These are phyloP conservation scores for Claviceps sp. DNA, from an alignment of 2,329 filamentous ascomycete genomes.

Conservation along the genomic window DNA sequence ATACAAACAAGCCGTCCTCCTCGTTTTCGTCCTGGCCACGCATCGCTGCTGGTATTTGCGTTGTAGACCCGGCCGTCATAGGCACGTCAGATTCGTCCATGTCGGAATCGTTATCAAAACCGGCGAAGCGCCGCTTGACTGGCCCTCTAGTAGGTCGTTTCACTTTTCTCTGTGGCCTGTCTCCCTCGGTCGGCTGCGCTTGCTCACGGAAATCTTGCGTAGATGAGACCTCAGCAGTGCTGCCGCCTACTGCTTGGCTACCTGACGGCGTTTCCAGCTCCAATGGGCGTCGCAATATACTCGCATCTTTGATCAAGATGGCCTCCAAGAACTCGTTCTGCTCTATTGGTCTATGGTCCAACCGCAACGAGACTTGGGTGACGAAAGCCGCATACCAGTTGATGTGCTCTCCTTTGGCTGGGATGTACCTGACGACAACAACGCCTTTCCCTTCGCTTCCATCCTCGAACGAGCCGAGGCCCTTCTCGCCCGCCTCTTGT, in stretches of 20 bases:
- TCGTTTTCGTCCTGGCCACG: conserved; percentile 12
- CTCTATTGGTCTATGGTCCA: conserved; percentile 73
- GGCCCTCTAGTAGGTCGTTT: conserved; percentile 23
- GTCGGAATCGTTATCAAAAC: conserved; percentile 45
- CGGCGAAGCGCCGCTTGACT: conserved; percentile 51
- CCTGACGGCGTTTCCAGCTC: conserved; percentile 28
- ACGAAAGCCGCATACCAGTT: conserved; percentile 61
- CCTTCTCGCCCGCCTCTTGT: conserved; percentile 60
- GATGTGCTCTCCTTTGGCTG: conserved; percentile 38
- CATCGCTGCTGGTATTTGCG: conserved; percentile 2
- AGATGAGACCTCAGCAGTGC: not conserved
- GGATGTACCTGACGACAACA: conserved; percentile 61
- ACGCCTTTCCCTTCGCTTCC: conserved; percentile 56
- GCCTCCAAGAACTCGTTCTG: conserved; percentile 88
- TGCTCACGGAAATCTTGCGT: conserved; percentile 1
- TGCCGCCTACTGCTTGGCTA: conserved; percentile 9
- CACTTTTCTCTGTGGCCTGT: not conserved
- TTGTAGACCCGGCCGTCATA: conserved; percentile 4
- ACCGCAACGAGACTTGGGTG: conserved; percentile 51
- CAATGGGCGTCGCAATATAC: conserved; percentile 54
- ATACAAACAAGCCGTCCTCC: conserved; percentile 42
- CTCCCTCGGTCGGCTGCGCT: conserved; percentile 3
- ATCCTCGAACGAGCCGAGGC: conserved; percentile 48
- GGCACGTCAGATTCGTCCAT: conserved; percentile 18
- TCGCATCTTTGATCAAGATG: conserved; percentile 69